Base-by-base conservation (phyloP, 1,284 basidiomycete genomes). In the Xerocomus cyaneibrunnescens region DNA sequence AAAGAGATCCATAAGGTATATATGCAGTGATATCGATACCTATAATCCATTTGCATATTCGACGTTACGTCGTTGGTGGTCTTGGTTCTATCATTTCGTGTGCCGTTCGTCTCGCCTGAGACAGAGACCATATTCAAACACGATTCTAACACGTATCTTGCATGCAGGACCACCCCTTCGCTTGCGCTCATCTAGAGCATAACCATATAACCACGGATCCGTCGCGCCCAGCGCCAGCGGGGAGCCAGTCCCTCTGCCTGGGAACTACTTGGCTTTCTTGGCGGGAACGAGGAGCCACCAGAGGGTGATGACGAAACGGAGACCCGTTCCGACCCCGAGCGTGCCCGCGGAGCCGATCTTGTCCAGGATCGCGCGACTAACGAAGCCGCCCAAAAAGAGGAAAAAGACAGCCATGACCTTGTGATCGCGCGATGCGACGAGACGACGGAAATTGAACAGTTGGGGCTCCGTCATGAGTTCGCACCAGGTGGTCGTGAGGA, bases 401-500 rank as follows among this genome's bases (percentile, higher is more conserved):
- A 78, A 71, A 16, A 76, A 40, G 46, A 89, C 85, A 0, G 84
- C 90, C 56, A 89, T 73, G 45, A 85, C 60, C 59, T 86, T 84
- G 69, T 91, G 84, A 65, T 94, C 91, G 32, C 91, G 83, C 2
- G 84, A 76, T 27, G 71, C 72, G 54, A 87, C 76, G 50, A 76
- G 71, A 31, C 75, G 68, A 36, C 75, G 74, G 39, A 82, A 40
- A 30, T 70, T 72, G 75, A 85, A 87, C 9, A 94, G 76, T 40
- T 80, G 73, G 0, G 91, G 89, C 66, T 92, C 89, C 45, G 84
- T 84, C 75, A 89, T 78, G 48, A 94, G 80, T 68, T 94, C 89
- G 51, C 91, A 89, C 90, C 90, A 94, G 19, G 90, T 83, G 8
- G 89, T 91, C 7, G 88, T 92, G 19, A 90, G 74, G 42, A 84